Evolutionary conservation across 2,329 filamentous ascomycete species (phyloP), one percentile per base, ranked within the genome.

Genomic region (Apiospora kogelbergensis): DNA sequence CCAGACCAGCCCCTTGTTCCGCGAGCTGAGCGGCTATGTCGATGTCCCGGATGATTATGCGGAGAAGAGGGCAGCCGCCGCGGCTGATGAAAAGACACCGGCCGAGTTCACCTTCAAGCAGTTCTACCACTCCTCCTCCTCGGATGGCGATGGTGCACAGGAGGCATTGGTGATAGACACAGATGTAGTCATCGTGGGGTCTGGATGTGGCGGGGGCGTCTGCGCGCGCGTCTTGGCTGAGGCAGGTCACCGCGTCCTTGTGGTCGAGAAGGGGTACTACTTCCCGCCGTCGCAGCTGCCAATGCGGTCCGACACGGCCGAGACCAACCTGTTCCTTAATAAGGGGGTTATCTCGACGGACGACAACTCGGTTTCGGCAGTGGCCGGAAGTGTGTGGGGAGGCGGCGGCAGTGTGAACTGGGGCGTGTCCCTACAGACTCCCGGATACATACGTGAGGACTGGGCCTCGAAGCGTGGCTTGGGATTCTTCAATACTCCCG

Each of bases 361-460:
- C 72, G 86, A 89, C 73, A 81, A 80, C 13, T 81, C 84, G 1
- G 81, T 89, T 44, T 83, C 79, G 10, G 78, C 92, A 9, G 74
- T 90, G 2, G 85, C 89, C 0, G 91, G 90, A 0, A 85, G 86
- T 57, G 84, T 85, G 2, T 93, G 89, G 85, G 91, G 91, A n/a
- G 91, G 91, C 17, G 91, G 91, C 26, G 91, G 91, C 6, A 91
- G 89, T 0, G 79, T 93, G 68, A 94, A 94, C 75, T 93, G 91
- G 91, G 88, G 79, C 65, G 81, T 79, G 9, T 77, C 75, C 66
- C 74, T 82, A 24, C 79, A 79, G 66, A 90, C 90, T 0, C 90
- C 91, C 74, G 85, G 84, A 4, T 90, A 84, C 71, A 90, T 93
- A 0, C 85, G 91, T 4, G 81, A 87, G 72, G 90, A 93, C 78